Percentiles rank a stretch among this genome's conserved stretches.
These are phyloP conservation scores for Ascomycota sp. DNA, from an alignment of 2,329 filamentous ascomycete genomes.

Conservation along the genomic window DNA sequence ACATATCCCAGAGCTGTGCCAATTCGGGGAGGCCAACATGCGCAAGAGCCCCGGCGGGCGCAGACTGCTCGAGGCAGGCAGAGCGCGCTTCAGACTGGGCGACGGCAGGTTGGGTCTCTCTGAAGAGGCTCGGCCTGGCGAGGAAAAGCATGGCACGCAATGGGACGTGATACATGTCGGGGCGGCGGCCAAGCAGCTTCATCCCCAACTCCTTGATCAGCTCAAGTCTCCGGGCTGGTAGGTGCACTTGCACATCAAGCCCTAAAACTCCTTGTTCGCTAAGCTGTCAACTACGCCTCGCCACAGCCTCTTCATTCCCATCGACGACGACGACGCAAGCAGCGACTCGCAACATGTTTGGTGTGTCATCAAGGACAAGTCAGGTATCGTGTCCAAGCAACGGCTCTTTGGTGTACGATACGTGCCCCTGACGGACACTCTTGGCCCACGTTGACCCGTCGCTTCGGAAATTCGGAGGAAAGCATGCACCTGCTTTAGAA, in stretches of 20 bases:
- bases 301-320: constrained; percentile 49
- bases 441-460: constrained; percentile 7
- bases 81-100: constrained; percentile 48
- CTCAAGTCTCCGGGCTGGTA: constrained; percentile 51
- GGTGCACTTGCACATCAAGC: constrained; percentile 4
- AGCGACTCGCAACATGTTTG: constrained; percentile 42
- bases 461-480: neutral
- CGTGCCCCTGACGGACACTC: constrained; percentile 54
- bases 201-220: constrained; percentile 52
- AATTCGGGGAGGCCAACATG: constrained; percentile 44
- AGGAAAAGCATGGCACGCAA: constrained; percentile 25
- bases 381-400: constrained; percentile 37
- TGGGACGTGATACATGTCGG: constrained; percentile 96
- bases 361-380: constrained; percentile 46
- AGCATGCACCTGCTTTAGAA: neutral
- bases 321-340: constrained; percentile 33
- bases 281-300: constrained; percentile 1
- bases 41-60: constrained; percentile 34
- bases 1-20: constrained; percentile 42
- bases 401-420: constrained; percentile 51
- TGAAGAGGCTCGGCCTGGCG: constrained; percentile 19
- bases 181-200: constrained; percentile 55
- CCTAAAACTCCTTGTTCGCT: no score
- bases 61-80: constrained; percentile 36
- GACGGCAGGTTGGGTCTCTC: constrained; percentile 49